phyloP scores from a whole-genome alignment of 192 early-diverging fungal genomes.

The Powellomyces hirtus region DNA sequence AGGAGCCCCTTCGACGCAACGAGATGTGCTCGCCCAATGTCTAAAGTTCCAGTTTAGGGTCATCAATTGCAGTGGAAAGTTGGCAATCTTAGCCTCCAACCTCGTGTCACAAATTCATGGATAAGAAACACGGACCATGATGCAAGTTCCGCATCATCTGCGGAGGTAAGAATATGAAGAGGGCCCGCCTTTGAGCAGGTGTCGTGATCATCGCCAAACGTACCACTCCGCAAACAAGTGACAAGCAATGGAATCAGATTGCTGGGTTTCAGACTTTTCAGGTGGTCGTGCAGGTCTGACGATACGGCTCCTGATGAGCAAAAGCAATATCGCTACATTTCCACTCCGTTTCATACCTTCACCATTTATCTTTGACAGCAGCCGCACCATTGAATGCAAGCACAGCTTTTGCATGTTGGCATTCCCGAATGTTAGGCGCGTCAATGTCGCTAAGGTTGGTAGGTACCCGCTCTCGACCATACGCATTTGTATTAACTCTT shows the following conservation, averaged over 20 bases:
- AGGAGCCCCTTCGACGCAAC: slow-evolving; percentile 57
- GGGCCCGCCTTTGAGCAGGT: no score
- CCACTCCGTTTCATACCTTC: slow-evolving; percentile 33
- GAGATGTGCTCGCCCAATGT: slow-evolving; percentile 61
- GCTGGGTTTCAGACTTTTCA: slow-evolving; percentile 56
- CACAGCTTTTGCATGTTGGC: slow-evolving; percentile 81
- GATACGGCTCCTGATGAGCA: neutral
- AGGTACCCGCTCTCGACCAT: slow-evolving; percentile 58
- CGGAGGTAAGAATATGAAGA: no score
- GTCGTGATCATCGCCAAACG: no score
- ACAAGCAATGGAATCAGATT: slow-evolving; percentile 68
- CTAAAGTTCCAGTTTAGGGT: no score
- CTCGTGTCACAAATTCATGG: slow-evolving; percentile 73
- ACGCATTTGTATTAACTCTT: slow-evolving; percentile 45
- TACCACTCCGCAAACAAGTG: slow-evolving; percentile 60
- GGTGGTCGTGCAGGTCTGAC: slow-evolving; percentile 2
- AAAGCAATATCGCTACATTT: neutral
- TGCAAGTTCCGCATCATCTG: slow-evolving; percentile 74
- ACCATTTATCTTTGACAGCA: slow-evolving; percentile 54
- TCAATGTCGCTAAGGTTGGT: slow-evolving; percentile 59
- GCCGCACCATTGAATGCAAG: slow-evolving; percentile 70
- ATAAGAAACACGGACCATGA: slow-evolving; percentile 77
- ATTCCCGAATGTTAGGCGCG: slow-evolving; percentile 76
- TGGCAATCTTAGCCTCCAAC: slow-evolving; percentile 21
- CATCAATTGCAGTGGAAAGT: no score